phyloP scores from a whole-genome alignment of 805 yeast species.

The Candida ulmi region DNA sequence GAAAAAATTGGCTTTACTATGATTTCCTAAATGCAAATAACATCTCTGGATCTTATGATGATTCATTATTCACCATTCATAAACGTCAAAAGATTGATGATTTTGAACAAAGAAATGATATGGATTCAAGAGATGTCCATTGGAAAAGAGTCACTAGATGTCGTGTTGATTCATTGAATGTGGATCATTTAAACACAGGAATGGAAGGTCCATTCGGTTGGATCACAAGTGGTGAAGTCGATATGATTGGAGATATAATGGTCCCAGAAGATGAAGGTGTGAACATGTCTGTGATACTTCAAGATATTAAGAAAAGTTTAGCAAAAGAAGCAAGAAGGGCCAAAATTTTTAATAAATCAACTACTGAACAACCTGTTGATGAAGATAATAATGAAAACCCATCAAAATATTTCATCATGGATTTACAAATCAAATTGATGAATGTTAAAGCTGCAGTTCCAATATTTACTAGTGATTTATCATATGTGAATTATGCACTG shows the following conservation, averaged over 20 bases:
- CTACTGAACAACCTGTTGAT: background rate
- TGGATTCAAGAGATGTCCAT: conserved; percentile 22
- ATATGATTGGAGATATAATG: conserved; percentile 86
- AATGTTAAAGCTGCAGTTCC: conserved; percentile 90
- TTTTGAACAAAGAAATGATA: conserved; percentile 22
- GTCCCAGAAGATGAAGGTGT: conserved; percentile 63
- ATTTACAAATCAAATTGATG: conserved; percentile 71
- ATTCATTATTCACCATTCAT: conserved; percentile 88
- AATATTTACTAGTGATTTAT: conserved; percentile 75
- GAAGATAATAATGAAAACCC: conserved; percentile 23
- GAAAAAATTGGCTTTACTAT: conserved; percentile 92
- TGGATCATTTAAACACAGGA: conserved; percentile 89
- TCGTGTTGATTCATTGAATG: conserved; percentile 76
- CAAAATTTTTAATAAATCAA: conserved; percentile 15
- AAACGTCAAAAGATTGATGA: conserved; percentile 59
- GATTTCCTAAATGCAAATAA: conserved; percentile 81
- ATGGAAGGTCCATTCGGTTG: conserved; percentile 95
- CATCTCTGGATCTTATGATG: conserved; percentile 88
- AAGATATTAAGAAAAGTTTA: conserved; percentile 40
- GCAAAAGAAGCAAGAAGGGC: conserved; percentile 42
- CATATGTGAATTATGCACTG: conserved; percentile 88
- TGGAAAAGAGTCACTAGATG: conserved; percentile 69
- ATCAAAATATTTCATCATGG: conserved; percentile 64
- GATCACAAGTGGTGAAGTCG: conserved; percentile 90
- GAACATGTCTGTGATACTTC: conserved; percentile 41